A percentile compares a stretch with the other conserved stretches of the same genome.
phyloP scores from a whole-genome alignment of 2,329 filamentous ascomycete genomes.

The Cladosporium sp. region DNA sequence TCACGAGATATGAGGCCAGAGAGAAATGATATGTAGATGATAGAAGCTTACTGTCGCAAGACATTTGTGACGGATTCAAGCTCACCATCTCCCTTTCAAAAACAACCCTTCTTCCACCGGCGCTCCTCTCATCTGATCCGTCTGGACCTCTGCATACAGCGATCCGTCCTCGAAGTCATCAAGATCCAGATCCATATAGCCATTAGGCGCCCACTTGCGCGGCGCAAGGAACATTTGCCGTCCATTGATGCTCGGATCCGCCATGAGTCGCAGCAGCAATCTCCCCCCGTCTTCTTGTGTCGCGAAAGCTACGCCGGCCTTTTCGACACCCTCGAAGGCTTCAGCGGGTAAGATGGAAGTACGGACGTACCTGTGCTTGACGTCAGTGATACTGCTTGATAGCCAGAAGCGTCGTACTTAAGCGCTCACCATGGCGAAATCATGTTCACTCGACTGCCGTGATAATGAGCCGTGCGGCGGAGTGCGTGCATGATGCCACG shows the following conservation, averaged over 20 bases:
- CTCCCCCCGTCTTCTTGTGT: slow-evolving; percentile 23
- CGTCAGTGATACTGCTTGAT: neutral
- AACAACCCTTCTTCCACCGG: slow-evolving; percentile 8
- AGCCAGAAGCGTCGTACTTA: too few relatives aligned
- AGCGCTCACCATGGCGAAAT: slow-evolving; percentile 35
- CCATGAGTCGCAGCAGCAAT: slow-evolving; percentile 24
- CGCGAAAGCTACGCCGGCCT: slow-evolving; percentile 28
- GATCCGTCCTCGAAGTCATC: neutral
- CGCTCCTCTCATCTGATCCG: slow-evolving; percentile 4
- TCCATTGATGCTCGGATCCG: slow-evolving; percentile 27
- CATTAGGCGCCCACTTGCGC: slow-evolving; percentile 29
- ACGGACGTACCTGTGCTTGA: slow-evolving; percentile 29
- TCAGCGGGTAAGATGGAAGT: slow-evolving; percentile 31
- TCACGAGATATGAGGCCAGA: neutral
- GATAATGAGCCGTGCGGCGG: slow-evolving; percentile 27
- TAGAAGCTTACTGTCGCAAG: neutral
- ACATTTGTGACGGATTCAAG: neutral
- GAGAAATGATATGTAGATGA: neutral
- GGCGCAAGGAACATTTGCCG: slow-evolving; percentile 34
- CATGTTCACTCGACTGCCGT: slow-evolving; percentile 34
- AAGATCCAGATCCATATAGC: slow-evolving; percentile 28
- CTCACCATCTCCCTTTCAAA: slow-evolving; percentile 1
- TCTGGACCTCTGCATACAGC: neutral
- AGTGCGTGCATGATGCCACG: slow-evolving; percentile 38
- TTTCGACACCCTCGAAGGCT: slow-evolving; percentile 24